phyloP scores from a whole-genome alignment of 129 eudicot species.

The sunflower (Helianthus annuus) region HanXRQr2.0-SUNRISE NC_035434.2:128426993-128427492 shows the following conservation, averaged over 20 bases:
- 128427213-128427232: slow-evolving; percentile 19
- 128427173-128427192: slow-evolving; percentile 36
- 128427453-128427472: slow-evolving; percentile 39
- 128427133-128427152: slow-evolving; percentile 36
- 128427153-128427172: slow-evolving; percentile 62
- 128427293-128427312: slow-evolving; percentile 10
- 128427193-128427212: slow-evolving; percentile 1
- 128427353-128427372: no score
- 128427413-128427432: slow-evolving; percentile 9
- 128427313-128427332: slow-evolving; percentile 2
- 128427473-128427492: slow-evolving; percentile 57
- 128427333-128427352: slow-evolving; percentile 3
- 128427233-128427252: slow-evolving; percentile 31
- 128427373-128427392: slow-evolving; percentile 7
- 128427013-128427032: slow-evolving; percentile 42
- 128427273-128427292: slow-evolving; percentile 8
- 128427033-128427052: slow-evolving; percentile 89
- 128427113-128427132: background rate
- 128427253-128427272: slow-evolving; percentile 34
- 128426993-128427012: slow-evolving; percentile 61
- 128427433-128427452: slow-evolving; percentile 34
- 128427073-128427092: slow-evolving; percentile 59
- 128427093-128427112: background rate
- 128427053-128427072: slow-evolving; percentile 82
- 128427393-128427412: background rate